Base-by-base conservation (phyloP, 768 basidiomycete species). In the Suillus variegatus region DNA sequence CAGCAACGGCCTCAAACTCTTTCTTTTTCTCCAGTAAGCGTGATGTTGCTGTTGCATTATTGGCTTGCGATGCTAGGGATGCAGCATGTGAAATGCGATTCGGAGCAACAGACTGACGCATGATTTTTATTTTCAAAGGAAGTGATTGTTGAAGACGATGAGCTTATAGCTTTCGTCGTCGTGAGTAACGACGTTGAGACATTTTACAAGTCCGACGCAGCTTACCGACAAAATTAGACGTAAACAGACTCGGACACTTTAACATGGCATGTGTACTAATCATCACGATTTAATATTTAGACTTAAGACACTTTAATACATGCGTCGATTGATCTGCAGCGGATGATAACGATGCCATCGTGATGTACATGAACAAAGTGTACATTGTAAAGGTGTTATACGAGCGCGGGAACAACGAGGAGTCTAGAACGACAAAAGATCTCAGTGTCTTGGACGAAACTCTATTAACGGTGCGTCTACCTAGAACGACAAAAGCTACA, bases 1-100 rank as follows among this genome's bases (percentile, higher is more conserved):
- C 91, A 25, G 85, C 82, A 32, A 92, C 89, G 0, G 89, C 90
- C 63, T 92, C 91, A 63, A 81, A 86, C 74, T 93, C 92, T 72
- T 91, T 93, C 80, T 91, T 93, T 80, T 93, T 93, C 71, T 93
- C 91, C 3, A 82, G 63, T 52, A 91, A 82, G 68, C 88, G 88
- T 20, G 85, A 81, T 1, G 78, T 65, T 1, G 86, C 82, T 1
- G 85, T 85, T 2, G 85, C 52, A 18, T 18, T 54, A 32, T 32
- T 32, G 52, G 52, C 52, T 79, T 82, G 78, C 6, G 54, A 55
- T 40, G 65, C 47, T 63, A 64, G 77, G 73, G 44, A 78, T 49
- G 80, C 72, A 8, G 78, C 78, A 68, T 87, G 84, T 16, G 86
- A 87, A 22, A 78, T 80, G 51, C 86, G 85, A 70, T 70, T 80